phyloP scores from a whole-genome alignment of 179 eudicot genomes.

The Actinidia arguta region DNA sequence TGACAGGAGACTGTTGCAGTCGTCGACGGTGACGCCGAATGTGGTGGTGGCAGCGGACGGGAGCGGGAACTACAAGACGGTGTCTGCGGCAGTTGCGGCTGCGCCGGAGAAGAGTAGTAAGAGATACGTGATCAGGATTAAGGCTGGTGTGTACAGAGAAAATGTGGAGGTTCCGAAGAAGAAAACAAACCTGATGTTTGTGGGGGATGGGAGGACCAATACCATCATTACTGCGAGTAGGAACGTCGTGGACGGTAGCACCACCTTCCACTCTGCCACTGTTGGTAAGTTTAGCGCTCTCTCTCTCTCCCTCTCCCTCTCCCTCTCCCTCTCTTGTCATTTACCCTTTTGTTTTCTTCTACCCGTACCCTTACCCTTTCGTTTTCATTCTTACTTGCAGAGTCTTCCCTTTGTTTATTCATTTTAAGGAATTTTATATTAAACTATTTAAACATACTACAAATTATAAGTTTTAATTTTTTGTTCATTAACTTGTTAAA shows the following conservation, averaged over 20 bases:
- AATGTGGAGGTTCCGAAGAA: constrained; percentile 73
- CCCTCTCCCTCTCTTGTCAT: neutral
- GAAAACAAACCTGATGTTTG: constrained; percentile 73
- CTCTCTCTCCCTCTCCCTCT: neutral
- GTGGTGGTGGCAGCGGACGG: constrained; percentile 89
- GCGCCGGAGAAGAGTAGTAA: constrained; percentile 58
- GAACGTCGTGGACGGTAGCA: constrained; percentile 78
- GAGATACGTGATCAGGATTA: constrained; percentile 75
- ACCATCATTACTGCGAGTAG: constrained; percentile 75
- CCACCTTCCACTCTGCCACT: constrained; percentile 87
- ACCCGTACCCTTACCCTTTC: too few species aligned
- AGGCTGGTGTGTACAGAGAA: constrained; percentile 83
- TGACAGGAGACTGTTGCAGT: constrained; percentile 62
- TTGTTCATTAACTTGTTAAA: too few species aligned
- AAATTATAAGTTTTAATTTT: too few species aligned
- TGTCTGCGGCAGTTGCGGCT: constrained; percentile 75
- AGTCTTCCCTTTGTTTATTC: too few species aligned
- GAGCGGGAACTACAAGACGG: constrained; percentile 56
- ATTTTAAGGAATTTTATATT: too few species aligned
- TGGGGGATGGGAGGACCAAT: constrained; percentile 76
- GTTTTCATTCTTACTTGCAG: neutral
- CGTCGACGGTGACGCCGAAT: constrained; percentile 45
- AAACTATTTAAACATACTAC: too few species aligned
- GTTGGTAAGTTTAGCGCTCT: constrained; percentile 60
- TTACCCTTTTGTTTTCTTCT: neutral